Evolutionary conservation across 148 eudicot species (phyloP), one percentile per base, ranked within the genome.

Genomic region (Spergularia marina): DNA sequence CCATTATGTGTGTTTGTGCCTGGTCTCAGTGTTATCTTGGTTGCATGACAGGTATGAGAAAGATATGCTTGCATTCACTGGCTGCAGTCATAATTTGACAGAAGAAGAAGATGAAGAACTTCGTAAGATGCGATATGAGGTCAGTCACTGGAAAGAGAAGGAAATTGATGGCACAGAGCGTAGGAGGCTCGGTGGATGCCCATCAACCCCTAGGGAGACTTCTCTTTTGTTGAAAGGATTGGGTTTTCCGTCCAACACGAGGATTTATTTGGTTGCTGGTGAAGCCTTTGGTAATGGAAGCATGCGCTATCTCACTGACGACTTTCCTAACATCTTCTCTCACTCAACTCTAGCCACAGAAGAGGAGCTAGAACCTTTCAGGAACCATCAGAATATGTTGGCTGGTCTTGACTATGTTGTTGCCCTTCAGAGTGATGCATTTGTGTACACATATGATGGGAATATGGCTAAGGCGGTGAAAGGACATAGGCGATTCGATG

Each of bases 11-110:
- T 49, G 17, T 58, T 58, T 53, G 21, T 9, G 1, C 41, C 55
- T 56, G 14, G 44, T 47, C 76, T 18, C 36, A 20, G 12, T 25
- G 41, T 72, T 57, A 40, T 58, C 69, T 15, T 64, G 11, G 51
- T 75, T 36, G 51, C 39, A 30, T 70, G 59, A 66, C 81, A 95
- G 99, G 89, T 95, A 95, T 69, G 99, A 95, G 89, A 95, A 95
- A 85, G 99, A 95, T 82, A 95, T 95, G 99, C 99, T 95, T 70
- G 92, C 99, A 78, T 95, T 95, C 80, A 95, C 99, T 5, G 98
- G 99, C 21, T 95, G 99, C 84, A 91, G 97, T 73, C 97, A 92
- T 73, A 88, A 85, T 82, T 81, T 92, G 86, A 95, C 97, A 18
- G 76, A 77, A 16, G 97, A 91, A 77, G 99, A 92, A 85, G 90